Base-by-base conservation (phyloP, 2,329 filamentous ascomycete genomes). In the Verticillium nonalfalfae region DNA sequence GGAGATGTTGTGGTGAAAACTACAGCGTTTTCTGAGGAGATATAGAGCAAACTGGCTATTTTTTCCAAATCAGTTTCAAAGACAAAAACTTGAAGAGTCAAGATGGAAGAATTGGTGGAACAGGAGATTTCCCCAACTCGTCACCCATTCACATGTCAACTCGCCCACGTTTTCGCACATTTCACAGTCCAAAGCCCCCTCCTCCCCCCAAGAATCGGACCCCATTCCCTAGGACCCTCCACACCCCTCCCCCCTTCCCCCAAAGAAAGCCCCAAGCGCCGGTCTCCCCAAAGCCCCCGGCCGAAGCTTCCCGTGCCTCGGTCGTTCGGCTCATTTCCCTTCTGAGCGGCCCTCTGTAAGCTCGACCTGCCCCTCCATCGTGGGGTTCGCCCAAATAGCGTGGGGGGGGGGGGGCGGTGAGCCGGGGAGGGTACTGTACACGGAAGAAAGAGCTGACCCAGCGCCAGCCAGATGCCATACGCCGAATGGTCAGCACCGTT, bases 241-340 rank as follows among this genome's bases (percentile, higher is more conserved):
- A 26, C 26, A 2, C 26, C 18, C 40, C 15, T 15, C 40, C 40
- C 6, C 45, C 45, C 5, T 10, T 15, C 15, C 15, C 39, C 40
- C 40, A n/a, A n/a, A n/a, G n/a, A 50, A n/a, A n/a, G n/a, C 40
- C 5, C 15, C n/a, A 26, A 26, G 26, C 26, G 26, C 26, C 26
- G 26, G 26, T 26, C 40, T 7, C 40, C 40, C 40, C 40, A 50
- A 26, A 45, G 39, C n/a, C 18, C 35, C 58, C 39, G 39, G 58
- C 50, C 58, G 31, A 36, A 35, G 39, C 33, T 26, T 35, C 15
- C 26, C 55, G 31, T 63, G 60, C 63, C 62, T 65, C 63, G 62
- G 63, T 61, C 63, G 40, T 65, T 64, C 63, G 62, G 63, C 63
- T 65, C 62, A 59, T 61, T 57, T 60, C 55, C 58, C 36, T 33